Base-by-base conservation (phyloP, 306 rosid genomes). In the Castanea mollissima region DNA sequence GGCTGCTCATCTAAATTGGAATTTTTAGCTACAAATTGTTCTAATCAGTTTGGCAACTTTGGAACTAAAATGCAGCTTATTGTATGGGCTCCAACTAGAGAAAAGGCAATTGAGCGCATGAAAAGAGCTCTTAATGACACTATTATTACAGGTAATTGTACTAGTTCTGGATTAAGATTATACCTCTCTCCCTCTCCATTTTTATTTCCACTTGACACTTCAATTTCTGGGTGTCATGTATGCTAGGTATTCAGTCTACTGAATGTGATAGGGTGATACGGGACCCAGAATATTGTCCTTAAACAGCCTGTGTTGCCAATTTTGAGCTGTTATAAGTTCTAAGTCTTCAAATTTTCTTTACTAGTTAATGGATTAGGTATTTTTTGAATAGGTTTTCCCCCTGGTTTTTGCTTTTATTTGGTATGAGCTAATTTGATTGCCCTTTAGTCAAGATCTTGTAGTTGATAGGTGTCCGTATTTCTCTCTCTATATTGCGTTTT, bases 51-150 rank as follows among this genome's bases (percentile, higher is more conserved):
- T 68, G 72, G 52, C 27, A 68, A 69, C 67, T 80, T 31, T 34
- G 74, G 57, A 73, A 73, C 69, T 68, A 7, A 81, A 76, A 70
- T 88, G 34, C 62, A 95, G 99, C 94, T 95, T 83, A 90, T 95
- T 86, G 99, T 95, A 20, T 95, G 99, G 99, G 99, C 99, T 88
- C 99, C 99, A 74, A 93, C 98, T 38, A 90, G 99, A 79, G 99
- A 89, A 83, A 95, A 95, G 87, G 99, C 99, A 62, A 90, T 95
- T 63, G 93, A 91, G 7, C 98, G 98, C 83, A 95, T 95, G 99
- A 95, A 90, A 82, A 90, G 99, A 83, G 99, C 99, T 79, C 99
- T 95, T 54, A 80, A 90, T 5, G 99, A 95, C 89, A 95, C 99
- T 70, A 85, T 91, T 64, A 95, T 95, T 80, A 93, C 96, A 34